Evolutionary conservation across 2,329 filamentous ascomycete genomes (phyloP).

Genomic region (Colletotrichum agaves): DNA sequence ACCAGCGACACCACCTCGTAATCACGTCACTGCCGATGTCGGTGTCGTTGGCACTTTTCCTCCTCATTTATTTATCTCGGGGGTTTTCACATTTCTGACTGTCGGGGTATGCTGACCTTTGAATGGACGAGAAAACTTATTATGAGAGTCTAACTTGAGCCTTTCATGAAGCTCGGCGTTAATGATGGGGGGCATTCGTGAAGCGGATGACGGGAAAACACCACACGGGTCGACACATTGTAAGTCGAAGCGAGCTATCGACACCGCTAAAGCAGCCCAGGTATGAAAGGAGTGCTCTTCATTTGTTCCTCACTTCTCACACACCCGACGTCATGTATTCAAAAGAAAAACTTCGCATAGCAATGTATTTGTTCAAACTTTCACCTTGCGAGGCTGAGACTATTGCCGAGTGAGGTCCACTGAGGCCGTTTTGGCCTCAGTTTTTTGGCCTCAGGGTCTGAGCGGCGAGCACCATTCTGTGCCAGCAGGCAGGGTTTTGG

Average conservation of each 20-base stretch:
- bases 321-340: not conserved
- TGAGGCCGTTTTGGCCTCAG: conserved; percentile 13
- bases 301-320: not conserved
- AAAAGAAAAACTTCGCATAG: no score
- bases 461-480: not conserved
- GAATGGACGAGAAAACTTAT: not conserved
- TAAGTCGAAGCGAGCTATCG: no score
- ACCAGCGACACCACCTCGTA: conserved; percentile 30
- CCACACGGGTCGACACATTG: no score
- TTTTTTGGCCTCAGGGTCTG: not conserved
- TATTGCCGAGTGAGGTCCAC: not conserved
- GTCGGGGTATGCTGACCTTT: not conserved
- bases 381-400: not conserved
- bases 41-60: conserved; percentile 11
- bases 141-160: not conserved
- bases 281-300: not conserved
- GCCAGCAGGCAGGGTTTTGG: not conserved
- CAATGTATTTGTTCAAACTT: no score
- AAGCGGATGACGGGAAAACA: no score
- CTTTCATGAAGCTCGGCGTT: not conserved
- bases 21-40: conserved; percentile 38
- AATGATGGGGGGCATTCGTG: no score
- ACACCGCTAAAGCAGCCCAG: not conserved
- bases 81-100: not conserved
- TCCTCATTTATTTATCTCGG: conserved; percentile 3